A percentile compares a stretch with the other conserved stretches of the same genome.
These are phyloP conservation scores for Rhodotorula toruloides DNA, from an alignment of 768 basidiomycete genomes.

Conservation along the genomic window DNA sequence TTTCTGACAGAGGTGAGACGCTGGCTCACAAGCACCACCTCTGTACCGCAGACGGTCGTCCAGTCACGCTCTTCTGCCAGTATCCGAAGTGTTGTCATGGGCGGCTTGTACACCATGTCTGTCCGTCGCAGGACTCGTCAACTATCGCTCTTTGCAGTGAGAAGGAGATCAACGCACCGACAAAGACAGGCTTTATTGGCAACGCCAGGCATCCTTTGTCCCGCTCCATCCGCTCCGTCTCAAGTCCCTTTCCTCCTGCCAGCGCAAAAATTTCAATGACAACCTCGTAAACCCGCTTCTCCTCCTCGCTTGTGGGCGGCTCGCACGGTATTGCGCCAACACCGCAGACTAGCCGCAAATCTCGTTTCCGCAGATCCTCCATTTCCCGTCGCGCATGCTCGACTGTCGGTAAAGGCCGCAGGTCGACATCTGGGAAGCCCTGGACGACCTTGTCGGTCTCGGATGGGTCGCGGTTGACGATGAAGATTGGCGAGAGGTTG, in stretches of 20 bases:
- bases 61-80: neutral
- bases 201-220: neutral
- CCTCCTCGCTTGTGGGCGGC: neutral
- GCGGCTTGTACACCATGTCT: conserved; percentile 19
- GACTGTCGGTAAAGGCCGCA: neutral
- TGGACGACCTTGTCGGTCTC: neutral
- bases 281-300: neutral
- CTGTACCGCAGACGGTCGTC: neutral
- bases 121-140: too few relatives aligned
- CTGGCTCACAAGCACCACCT: neutral
- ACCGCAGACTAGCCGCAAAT: neutral
- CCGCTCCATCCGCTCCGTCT: neutral
- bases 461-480: neutral
- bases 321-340: neutral
- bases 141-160: accelerated
- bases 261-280: neutral
- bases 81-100: neutral
- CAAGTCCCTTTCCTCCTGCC: neutral
- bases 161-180: neutral
- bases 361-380: neutral
- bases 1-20: neutral
- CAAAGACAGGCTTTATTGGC: neutral
- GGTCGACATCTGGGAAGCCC: neutral
- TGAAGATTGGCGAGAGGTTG: neutral
- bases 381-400: neutral